Evolutionary conservation across 176 grass and related monocot species (phyloP).

Genomic region (Phoenix roebelenii): DNA sequence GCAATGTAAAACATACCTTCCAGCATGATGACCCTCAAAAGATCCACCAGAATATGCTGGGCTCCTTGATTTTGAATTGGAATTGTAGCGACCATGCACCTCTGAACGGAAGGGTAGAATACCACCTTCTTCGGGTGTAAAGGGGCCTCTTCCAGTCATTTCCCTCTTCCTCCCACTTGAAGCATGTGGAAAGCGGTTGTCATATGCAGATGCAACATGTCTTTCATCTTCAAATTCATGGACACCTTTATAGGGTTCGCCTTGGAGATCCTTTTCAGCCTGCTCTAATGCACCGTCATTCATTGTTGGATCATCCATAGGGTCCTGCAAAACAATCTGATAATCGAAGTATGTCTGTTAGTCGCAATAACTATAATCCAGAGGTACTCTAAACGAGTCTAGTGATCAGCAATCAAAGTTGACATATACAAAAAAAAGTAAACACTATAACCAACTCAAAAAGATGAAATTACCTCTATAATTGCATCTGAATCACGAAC

Average conservation of each 20-base stretch:
- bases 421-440: slow-evolving; percentile 7
- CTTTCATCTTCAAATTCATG: slow-evolving; percentile 28
- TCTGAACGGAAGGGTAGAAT: slow-evolving; percentile 19
- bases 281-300: slow-evolving; percentile 42
- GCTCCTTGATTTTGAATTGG: slow-evolving; percentile 43
- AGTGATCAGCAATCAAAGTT: too few species aligned
- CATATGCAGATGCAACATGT: slow-evolving; percentile 26
- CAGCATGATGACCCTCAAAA: slow-evolving; percentile 26
- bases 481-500: slow-evolving; percentile 87
- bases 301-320: slow-evolving; percentile 42
- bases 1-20: slow-evolving; percentile 43
- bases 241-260: slow-evolving; percentile 21
- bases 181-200: slow-evolving; percentile 25
- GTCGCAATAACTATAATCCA: background rate
- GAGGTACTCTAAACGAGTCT: slow-evolving; percentile 5
- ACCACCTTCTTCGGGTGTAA: slow-evolving; percentile 37
- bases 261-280: slow-evolving; percentile 53
- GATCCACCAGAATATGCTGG: slow-evolving; percentile 21
- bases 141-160: slow-evolving; percentile 18
- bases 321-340: slow-evolving; percentile 64
- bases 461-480: slow-evolving; percentile 64
- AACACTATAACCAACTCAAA: slow-evolving; percentile 2
- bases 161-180: slow-evolving; percentile 33
- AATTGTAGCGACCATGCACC: slow-evolving; percentile 23
- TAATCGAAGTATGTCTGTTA: slow-evolving; percentile 8